Percentiles rank a stretch among this genome's conserved stretches.
Conservation (phyloP, 2,329 filamentous ascomycete species). For the Diaporthe batatas region DNA sequence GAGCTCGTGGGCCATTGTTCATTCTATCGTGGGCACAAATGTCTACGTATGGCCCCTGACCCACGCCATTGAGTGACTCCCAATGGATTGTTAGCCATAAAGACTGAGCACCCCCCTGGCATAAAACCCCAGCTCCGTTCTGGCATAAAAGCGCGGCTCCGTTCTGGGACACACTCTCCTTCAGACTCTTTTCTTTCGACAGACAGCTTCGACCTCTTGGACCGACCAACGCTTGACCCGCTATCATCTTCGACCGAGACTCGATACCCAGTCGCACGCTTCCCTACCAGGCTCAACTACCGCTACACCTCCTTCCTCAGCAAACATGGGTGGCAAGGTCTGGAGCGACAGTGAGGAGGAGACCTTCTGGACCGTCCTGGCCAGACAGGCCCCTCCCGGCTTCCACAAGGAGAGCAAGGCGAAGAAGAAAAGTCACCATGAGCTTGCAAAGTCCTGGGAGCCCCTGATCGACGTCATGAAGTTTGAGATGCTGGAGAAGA, state of each 20-base stretch:
- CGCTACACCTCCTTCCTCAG: background rate
- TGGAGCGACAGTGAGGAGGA: background rate
- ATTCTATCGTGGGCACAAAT: slow-evolving; percentile 5
- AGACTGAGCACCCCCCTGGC: no score
- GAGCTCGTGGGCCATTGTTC: background rate
- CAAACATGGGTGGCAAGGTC: background rate
- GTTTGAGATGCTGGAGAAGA: background rate
- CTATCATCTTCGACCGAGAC: background rate
- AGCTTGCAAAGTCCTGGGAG: slow-evolving; percentile 40
- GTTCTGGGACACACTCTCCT: background rate
- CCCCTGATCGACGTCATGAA: background rate
- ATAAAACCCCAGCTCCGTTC: background rate
- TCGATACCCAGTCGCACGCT: background rate
- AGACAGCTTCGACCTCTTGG: background rate
- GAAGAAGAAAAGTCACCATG: slow-evolving; percentile 61
- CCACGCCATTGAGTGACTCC: slow-evolving; percentile 20
- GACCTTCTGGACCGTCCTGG: background rate
- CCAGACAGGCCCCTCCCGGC: background rate
- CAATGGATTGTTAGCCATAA: background rate
- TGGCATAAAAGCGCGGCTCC: slow-evolving; percentile 24
- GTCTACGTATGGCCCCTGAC: background rate
- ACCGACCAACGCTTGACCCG: background rate
- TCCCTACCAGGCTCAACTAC: background rate
- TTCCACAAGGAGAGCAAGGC: background rate
- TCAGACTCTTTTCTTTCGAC: background rate